Percentiles rank a stretch among this genome's conserved stretches.
Conservation (phyloP, 2,329 filamentous ascomycete genomes). For the Septoria petroselini region DNA sequence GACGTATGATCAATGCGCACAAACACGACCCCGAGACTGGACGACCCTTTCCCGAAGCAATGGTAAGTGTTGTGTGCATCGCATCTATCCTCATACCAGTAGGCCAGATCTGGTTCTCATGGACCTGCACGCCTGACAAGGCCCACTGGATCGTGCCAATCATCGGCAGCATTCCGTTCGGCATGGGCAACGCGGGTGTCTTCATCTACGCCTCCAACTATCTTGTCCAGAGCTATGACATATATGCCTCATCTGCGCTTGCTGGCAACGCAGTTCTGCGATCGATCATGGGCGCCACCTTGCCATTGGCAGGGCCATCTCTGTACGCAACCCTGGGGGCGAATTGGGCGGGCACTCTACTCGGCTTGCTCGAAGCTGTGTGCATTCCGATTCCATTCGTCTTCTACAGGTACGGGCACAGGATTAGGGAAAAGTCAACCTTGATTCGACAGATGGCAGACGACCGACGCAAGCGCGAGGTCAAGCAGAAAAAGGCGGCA, state of each 20-base stretch:
- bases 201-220: conserved; percentile 85
- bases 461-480: conserved; percentile 49
- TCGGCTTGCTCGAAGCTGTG: conserved; percentile 68
- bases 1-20: conserved; percentile 74
- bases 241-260: conserved; percentile 77
- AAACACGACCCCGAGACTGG: conserved; percentile 72
- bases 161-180: conserved; percentile 74
- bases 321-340: conserved; percentile 69
- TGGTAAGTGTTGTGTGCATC: conserved; percentile 75
- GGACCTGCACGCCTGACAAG: conserved; percentile 72
- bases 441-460: conserved; percentile 52
- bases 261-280: conserved; percentile 76
- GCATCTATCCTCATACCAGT: conserved; percentile 70
- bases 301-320: conserved; percentile 70
- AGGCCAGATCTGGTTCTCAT: conserved; percentile 82
- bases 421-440: conserved; percentile 55
- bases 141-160: conserved; percentile 81
- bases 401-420: conserved; percentile 48
- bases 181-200: conserved; percentile 69
- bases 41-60: conserved; percentile 71
- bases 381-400: conserved; percentile 61
- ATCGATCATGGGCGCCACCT: conserved; percentile 68
- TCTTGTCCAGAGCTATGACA: conserved; percentile 71
- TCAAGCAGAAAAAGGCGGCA: conserved; percentile 40
- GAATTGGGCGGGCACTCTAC: conserved; percentile 74